A percentile compares a stretch with the other conserved stretches of the same genome.
Conservation (phyloP, 768 basidiomycete species). For the Omphalotus guepiniiformis region DNA sequence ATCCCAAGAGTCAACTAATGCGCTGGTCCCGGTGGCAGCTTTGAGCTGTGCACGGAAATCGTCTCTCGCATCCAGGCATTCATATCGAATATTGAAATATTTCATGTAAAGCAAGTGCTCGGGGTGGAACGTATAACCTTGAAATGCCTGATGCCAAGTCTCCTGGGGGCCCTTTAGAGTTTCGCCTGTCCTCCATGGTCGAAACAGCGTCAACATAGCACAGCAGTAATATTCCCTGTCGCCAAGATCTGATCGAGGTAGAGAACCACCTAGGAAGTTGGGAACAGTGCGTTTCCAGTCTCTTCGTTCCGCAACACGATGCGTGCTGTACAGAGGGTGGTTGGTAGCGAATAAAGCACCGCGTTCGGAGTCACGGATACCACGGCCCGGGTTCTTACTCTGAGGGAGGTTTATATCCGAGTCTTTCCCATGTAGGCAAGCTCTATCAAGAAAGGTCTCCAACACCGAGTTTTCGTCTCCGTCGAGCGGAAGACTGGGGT, state of each 20-base stretch:
- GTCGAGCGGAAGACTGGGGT: no score
- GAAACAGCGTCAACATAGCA: conserved; percentile 30
- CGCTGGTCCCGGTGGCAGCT: no score
- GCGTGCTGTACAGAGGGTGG: conserved; percentile 5
- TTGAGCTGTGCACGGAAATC: conserved; percentile 18
- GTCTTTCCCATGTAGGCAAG: no score
- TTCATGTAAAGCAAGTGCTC: conserved; percentile 14
- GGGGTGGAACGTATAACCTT: conserved; percentile 6
- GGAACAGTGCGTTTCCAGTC: conserved; percentile 13
- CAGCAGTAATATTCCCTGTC: conserved; percentile 28
- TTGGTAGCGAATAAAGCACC: background rate
- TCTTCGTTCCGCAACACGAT: background rate
- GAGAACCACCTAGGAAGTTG: conserved; percentile 25
- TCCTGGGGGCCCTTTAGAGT: conserved; percentile 20
- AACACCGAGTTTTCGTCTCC: no score
- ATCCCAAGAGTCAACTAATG: no score
- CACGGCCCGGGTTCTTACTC: no score
- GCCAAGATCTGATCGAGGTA: conserved; percentile 27
- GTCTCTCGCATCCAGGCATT: conserved; percentile 24
- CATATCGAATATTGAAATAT: conserved; percentile 23
- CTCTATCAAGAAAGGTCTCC: no score
- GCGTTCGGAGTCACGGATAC: background rate
- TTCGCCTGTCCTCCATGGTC: conserved; percentile 26
- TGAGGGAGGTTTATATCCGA: no score
- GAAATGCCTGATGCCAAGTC: conserved; percentile 22